Percentiles rank a stretch among this genome's conserved stretches.
Evolutionary conservation across 2,329 filamentous ascomycete species (phyloP).

Genomic region (Ceratocystis variospora): DNA sequence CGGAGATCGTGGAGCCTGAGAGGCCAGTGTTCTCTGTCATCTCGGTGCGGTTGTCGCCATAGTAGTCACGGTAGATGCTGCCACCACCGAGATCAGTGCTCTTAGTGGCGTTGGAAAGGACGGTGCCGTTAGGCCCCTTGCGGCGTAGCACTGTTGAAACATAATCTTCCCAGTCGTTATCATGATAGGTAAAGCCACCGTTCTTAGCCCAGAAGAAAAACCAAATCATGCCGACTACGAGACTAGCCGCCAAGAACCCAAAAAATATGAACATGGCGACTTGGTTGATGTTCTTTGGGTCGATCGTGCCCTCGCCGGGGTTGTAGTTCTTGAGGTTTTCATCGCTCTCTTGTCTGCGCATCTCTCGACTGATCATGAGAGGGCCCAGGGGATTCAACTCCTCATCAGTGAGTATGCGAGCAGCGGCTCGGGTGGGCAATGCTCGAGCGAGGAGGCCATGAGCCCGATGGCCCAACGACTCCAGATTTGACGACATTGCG

Average conservation of each 20-base stretch:
- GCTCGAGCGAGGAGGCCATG: constrained; percentile 6
- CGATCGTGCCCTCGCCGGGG: constrained; percentile 36
- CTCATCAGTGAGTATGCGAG: constrained; percentile 7
- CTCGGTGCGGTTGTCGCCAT: constrained; percentile 35
- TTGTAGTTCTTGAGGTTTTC: constrained; percentile 26
- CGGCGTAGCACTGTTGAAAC: constrained; percentile 85
- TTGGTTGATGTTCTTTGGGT: constrained; percentile 46
- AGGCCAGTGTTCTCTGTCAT: constrained; percentile 34
- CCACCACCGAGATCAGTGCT: constrained; percentile 78
- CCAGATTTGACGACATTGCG: constrained; percentile 9
- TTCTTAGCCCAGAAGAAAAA: constrained; percentile 99
- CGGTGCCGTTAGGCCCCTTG: constrained; percentile 76
- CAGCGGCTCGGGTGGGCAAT: background rate
- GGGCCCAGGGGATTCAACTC: constrained; percentile 25
- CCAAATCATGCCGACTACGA: constrained; percentile 71
- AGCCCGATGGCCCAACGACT: constrained; percentile 10
- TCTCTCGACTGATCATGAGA: constrained; percentile 32
- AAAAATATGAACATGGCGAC: constrained; percentile 72
- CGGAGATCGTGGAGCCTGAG: constrained; percentile 29
- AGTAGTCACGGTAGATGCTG: constrained; percentile 65
- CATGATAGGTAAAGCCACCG: constrained; percentile 75
- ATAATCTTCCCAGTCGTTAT: constrained; percentile 95
- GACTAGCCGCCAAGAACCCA: constrained; percentile 62
- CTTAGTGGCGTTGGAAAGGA: constrained; percentile 67
- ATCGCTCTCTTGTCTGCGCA: constrained; percentile 30